Percentiles rank a stretch among this genome's conserved stretches.
Conservation (phyloP, 495 filamentous ascomycete genomes). For the Echria macrotheca region DNA sequence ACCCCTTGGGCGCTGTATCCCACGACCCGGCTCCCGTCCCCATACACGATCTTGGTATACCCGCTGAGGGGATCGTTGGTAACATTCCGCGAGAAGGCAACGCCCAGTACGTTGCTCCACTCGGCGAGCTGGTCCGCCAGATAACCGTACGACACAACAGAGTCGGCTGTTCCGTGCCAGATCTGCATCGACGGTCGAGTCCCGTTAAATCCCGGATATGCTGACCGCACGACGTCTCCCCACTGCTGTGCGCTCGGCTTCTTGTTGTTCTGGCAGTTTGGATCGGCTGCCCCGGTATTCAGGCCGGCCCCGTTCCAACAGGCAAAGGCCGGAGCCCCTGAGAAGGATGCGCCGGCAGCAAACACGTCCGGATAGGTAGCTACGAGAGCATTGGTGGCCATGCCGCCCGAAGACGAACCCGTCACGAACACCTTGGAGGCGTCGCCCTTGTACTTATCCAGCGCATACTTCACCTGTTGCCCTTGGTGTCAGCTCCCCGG, state of each 20-base stretch:
- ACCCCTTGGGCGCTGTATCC: slow-evolving; percentile 17
- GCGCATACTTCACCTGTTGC: slow-evolving; percentile 46
- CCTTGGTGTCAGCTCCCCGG: not conserved
- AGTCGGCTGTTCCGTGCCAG: slow-evolving; percentile 42
- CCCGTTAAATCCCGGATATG: slow-evolving; percentile 42
- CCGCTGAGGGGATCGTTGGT: slow-evolving; percentile 10
- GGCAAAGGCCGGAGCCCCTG: slow-evolving; percentile 28
- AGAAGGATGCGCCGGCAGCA: slow-evolving; percentile 31
- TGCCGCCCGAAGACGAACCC: slow-evolving; percentile 48
- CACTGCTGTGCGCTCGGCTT: slow-evolving; percentile 34
- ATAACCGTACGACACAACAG: slow-evolving; percentile 23
- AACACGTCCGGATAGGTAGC: slow-evolving; percentile 37
- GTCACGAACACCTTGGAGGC: slow-evolving; percentile 41
- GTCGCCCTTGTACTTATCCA: slow-evolving; percentile 46
- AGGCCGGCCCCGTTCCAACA: slow-evolving; percentile 33
- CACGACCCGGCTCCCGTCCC: slow-evolving; percentile 11
- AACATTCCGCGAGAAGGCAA: slow-evolving; percentile 28
- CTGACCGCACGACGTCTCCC: slow-evolving; percentile 34
- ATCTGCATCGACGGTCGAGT: slow-evolving; percentile 43
- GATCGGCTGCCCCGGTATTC: not conserved
- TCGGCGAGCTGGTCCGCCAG: slow-evolving; percentile 39
- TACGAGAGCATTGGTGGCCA: slow-evolving; percentile 37
- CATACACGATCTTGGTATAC: slow-evolving; percentile 18
- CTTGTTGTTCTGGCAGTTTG: slow-evolving; percentile 27
- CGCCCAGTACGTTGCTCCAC: slow-evolving; percentile 45